Evolutionary conservation across 495 filamentous ascomycete genomes (phyloP).

Genomic region (Xanthoparmelia taractica): DNA sequence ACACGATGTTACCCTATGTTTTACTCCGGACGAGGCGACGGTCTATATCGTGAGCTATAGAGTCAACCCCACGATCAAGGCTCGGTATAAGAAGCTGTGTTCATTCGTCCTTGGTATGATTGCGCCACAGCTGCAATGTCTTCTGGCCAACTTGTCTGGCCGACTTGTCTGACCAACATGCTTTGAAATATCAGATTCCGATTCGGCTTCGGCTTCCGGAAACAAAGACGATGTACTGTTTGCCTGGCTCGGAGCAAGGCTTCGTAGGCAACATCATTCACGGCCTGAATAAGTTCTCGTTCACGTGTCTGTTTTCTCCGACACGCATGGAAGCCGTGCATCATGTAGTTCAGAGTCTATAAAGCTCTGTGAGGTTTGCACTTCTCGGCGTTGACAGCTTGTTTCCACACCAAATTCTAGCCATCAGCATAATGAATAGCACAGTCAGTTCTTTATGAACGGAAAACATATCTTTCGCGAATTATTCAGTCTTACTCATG

Average conservation of each 20-base stretch:
- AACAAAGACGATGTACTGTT: neutral
- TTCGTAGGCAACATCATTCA: neutral
- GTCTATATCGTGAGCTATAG: neutral
- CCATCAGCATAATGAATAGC: neutral
- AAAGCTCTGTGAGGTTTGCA: neutral
- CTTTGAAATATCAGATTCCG: neutral
- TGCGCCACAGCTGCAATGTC: neutral
- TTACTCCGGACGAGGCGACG: neutral
- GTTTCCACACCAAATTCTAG: neutral
- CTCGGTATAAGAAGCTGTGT: neutral
- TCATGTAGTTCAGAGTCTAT: neutral
- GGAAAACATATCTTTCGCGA: neutral
- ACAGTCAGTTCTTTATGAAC: neutral
- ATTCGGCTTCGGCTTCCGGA: neutral
- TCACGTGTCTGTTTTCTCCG: neutral
- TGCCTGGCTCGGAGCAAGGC: neutral
- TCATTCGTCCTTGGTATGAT: neutral
- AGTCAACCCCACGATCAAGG: neutral
- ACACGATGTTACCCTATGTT: neutral
- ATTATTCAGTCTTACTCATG: neutral
- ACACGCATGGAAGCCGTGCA: neutral
- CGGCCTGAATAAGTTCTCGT: neutral
- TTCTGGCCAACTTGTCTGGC: neutral
- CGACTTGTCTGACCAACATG: no score
- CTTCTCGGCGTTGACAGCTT: neutral